Percentiles rank a stretch among this genome's conserved stretches.
phyloP scores from a whole-genome alignment of 1,284 basidiomycete genomes.

The Salmacisia buchloeana region DNA sequence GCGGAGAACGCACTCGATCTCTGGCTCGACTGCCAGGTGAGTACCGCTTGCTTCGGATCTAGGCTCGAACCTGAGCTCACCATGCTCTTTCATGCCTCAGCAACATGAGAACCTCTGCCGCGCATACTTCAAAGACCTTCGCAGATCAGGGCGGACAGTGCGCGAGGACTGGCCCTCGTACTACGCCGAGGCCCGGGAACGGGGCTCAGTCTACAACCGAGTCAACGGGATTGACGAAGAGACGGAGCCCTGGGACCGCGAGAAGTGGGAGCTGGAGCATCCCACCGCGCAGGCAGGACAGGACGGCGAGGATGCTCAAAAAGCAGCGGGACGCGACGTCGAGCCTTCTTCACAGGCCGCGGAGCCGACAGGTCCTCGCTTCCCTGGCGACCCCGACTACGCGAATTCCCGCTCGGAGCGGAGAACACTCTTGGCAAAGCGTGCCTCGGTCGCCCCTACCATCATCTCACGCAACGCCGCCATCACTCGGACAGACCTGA shows the following conservation, averaged over 20 bases:
- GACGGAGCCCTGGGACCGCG: constrained; percentile 4
- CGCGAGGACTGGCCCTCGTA: constrained; percentile 97
- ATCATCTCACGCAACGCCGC: constrained; percentile 77
- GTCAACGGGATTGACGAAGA: constrained; percentile 65
- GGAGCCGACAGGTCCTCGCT: constrained; percentile 24
- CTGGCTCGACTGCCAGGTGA: constrained; percentile 75
- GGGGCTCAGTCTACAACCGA: constrained; percentile 82
- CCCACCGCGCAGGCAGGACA: background rate
- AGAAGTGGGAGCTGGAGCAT: background rate
- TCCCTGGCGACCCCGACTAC: constrained; percentile 46
- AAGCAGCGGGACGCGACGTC: background rate
- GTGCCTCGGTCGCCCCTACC: constrained; percentile 38
- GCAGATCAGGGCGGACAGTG: constrained; percentile 82
- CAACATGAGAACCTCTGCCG: constrained; percentile 98
- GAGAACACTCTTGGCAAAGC: constrained; percentile 35
- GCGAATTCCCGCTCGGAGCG: constrained; percentile 31
- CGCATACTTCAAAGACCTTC: constrained; percentile 96
- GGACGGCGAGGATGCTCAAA: background rate
- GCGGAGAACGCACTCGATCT: constrained; percentile 95
- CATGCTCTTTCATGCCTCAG: constrained; percentile 58
- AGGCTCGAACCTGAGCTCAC: background rate
- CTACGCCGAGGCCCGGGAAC: constrained; percentile 62
- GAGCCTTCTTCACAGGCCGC: background rate
- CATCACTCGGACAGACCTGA: constrained; percentile 80
- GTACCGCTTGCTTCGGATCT: background rate